phyloP scores from a whole-genome alignment of 108 stramenopile genomes.

The Seminavis robusta region DNA sequence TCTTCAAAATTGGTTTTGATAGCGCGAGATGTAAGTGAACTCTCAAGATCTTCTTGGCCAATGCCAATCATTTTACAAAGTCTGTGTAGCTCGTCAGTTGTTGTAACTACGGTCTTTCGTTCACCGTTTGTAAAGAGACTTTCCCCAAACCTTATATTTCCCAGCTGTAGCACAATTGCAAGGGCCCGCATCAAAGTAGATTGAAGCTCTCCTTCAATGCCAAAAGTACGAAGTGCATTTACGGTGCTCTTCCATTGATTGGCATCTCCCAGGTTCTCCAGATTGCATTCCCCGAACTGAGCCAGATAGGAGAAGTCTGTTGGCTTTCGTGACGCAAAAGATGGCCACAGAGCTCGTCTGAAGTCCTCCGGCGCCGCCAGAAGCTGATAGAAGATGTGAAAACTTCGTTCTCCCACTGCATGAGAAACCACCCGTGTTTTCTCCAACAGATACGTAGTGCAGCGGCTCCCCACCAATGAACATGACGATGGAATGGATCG shows the following conservation, averaged over 20 bases:
- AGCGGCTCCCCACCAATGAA: constrained; percentile 46
- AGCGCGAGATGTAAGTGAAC: constrained; percentile 55
- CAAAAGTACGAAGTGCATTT: constrained; percentile 46
- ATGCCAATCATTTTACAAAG: constrained; percentile 62
- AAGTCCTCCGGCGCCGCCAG: constrained; percentile 17
- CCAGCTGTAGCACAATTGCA: constrained; percentile 63
- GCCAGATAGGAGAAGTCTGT: constrained; percentile 44
- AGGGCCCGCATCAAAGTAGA: constrained; percentile 46
- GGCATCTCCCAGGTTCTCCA: constrained; percentile 37
- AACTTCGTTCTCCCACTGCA: constrained; percentile 74
- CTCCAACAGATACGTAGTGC: constrained; percentile 64
- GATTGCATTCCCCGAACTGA: constrained; percentile 13
- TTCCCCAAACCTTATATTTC: constrained; percentile 63
- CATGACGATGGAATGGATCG: constrained; percentile 5
- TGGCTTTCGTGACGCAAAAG: constrained; percentile 12
- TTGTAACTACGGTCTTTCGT: constrained; percentile 21
- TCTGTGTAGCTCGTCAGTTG: constrained; percentile 29
- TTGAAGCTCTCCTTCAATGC: constrained; percentile 34
- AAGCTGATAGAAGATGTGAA: constrained; percentile 89
- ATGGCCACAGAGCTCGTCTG: constrained; percentile 21
- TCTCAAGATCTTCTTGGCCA: constrained; percentile 36
- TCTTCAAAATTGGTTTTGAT: constrained; percentile 29
- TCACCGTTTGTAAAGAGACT: no score
- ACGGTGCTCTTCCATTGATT: constrained; percentile 58
- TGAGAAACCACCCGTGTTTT: constrained; percentile 55